Evolutionary conservation across 1,284 basidiomycete genomes (phyloP).

Genomic region (Mycena sp.): DNA sequence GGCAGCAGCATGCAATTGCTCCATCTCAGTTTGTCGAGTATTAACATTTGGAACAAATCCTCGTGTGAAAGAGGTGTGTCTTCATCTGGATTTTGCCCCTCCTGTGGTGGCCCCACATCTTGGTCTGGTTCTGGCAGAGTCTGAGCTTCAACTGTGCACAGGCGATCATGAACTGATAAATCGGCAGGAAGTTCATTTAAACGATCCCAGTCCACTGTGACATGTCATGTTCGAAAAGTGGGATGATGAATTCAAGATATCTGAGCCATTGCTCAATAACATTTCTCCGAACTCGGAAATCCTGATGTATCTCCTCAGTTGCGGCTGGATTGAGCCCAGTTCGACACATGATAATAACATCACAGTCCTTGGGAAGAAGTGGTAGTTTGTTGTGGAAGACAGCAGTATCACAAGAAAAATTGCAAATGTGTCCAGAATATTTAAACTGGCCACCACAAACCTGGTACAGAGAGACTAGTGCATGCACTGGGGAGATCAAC

Average conservation of each 20-base stretch:
- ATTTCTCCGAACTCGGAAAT: slow-evolving; percentile 15
- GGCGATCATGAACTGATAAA: slow-evolving; percentile 6
- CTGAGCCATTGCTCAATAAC: slow-evolving; percentile 7
- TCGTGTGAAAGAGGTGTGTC: slow-evolving; percentile 2
- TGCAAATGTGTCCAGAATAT: slow-evolving; percentile 21
- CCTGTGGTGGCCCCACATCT: slow-evolving; percentile 13
- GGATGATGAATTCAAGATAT: slow-evolving; percentile 19
- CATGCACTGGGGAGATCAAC: slow-evolving; percentile 27
- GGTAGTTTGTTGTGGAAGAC: slow-evolving; percentile 8
- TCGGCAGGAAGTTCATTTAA: background rate
- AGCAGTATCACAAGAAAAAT: slow-evolving; percentile 20
- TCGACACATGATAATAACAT: slow-evolving; percentile 21
- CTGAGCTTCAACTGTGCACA: slow-evolving; percentile 14
- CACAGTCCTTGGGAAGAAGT: slow-evolving; percentile 21
- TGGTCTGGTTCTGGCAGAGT: background rate
- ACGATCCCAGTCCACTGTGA: slow-evolving; percentile 9
- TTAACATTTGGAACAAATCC: slow-evolving; percentile 22
- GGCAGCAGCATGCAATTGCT: slow-evolving; percentile 21
- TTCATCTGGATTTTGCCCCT: background rate
- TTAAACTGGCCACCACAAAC: slow-evolving; percentile 22
- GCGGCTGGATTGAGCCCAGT: background rate
- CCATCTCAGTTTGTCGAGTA: slow-evolving; percentile 7
- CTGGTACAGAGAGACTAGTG: slow-evolving; percentile 18
- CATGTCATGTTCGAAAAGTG: background rate
- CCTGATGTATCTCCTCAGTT: slow-evolving; percentile 14